Percentiles rank a stretch among this genome's conserved stretches.
Conservation (phyloP, 257 asterid genomes). For the Solanum commersonii region DNA sequence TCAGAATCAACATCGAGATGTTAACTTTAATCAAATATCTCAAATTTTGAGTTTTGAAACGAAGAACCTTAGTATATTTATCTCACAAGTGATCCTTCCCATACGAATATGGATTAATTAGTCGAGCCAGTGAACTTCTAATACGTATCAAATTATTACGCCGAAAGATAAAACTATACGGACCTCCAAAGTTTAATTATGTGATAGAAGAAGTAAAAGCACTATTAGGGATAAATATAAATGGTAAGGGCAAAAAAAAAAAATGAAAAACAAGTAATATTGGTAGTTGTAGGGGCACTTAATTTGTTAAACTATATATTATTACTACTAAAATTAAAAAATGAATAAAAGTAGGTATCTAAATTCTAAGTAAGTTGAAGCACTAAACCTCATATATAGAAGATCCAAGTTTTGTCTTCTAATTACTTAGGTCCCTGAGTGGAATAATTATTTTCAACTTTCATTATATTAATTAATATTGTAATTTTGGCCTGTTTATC, state of each 20-base stretch:
- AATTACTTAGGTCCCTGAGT: background rate
- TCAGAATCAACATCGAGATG: background rate
- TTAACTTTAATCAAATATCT: background rate
- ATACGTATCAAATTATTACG: background rate
- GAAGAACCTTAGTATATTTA: background rate
- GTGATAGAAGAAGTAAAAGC: background rate
- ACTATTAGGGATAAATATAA: background rate
- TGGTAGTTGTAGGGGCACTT: background rate
- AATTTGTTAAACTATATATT: background rate
- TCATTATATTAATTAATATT: background rate
- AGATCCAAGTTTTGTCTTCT: background rate
- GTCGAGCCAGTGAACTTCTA: background rate
- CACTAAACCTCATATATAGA: background rate
- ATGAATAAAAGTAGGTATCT: background rate
- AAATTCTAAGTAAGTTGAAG: background rate
- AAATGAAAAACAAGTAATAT: background rate
- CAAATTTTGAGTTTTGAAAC: background rate
- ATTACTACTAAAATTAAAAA: background rate
- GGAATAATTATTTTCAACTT: background rate
- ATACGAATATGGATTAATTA: background rate
- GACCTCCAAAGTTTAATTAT: background rate
- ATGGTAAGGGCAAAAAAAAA: background rate
- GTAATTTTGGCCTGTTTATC: background rate
- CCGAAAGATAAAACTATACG: background rate
- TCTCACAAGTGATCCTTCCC: fast-evolving